These are phyloP conservation scores for Hymenoscyphus scutula DNA, from an alignment of 2,329 filamentous ascomycete genomes.

Conservation along the genomic window DNA sequence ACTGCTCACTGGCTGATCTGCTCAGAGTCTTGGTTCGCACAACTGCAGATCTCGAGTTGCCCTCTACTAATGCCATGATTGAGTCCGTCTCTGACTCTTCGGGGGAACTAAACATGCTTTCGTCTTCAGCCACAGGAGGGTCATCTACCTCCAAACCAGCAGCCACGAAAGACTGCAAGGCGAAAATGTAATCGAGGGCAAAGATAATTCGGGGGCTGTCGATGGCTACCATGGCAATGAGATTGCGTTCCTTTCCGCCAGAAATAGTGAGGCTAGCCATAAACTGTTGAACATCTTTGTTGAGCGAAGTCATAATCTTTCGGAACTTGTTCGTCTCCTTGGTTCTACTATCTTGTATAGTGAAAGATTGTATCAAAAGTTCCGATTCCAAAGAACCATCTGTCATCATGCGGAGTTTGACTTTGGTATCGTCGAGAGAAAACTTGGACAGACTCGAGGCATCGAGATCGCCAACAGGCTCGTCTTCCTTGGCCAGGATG, in stretches of 20 bases:
- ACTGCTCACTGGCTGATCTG: conserved; percentile 26
- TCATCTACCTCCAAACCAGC: conserved; percentile 69
- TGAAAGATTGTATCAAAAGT: conserved; percentile 89
- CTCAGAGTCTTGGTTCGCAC: conserved; percentile 29
- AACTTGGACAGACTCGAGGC: conserved; percentile 87
- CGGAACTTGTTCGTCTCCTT: conserved; percentile 92
- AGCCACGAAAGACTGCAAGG: conserved; percentile 78
- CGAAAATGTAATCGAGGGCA: conserved; percentile 92
- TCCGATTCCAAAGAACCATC: conserved; percentile 92
- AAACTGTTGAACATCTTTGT: conserved; percentile 92
- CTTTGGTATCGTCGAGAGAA: conserved; percentile 85
- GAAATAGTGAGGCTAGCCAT: conserved; percentile 97
- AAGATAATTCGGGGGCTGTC: conserved; percentile 95
- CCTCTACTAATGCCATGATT: conserved; percentile 31
- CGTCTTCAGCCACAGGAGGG: conserved; percentile 46
- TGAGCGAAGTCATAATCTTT: conserved; percentile 96
- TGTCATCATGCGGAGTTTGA: conserved; percentile 90
- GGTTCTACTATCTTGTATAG: conserved; percentile 87
- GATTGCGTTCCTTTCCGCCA: conserved; percentile 72
- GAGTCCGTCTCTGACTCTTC: conserved; percentile 61
- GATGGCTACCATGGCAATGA: conserved; percentile 89
- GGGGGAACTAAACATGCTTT: conserved; percentile 54
- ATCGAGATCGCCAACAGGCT: conserved; percentile 75
- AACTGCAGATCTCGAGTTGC: conserved; percentile 11
- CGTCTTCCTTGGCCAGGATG: conserved; percentile 70